Conservation (phyloP, 164 flowering plant genomes). For the Paratinospora sagittata region DNA sequence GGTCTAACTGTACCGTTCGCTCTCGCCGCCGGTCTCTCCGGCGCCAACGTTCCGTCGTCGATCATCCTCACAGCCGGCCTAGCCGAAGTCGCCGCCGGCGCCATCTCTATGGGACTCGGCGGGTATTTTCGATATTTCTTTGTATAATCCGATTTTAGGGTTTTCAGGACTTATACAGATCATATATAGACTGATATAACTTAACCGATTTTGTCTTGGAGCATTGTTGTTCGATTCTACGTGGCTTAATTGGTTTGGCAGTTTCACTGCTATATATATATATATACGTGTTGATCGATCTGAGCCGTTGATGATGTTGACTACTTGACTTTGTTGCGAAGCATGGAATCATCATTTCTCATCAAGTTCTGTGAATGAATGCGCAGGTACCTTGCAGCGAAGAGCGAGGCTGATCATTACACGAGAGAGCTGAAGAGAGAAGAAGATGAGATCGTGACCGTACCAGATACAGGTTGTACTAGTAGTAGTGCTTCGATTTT, state of each 20-base stretch:
- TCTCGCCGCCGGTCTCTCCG: constrained; percentile 89
- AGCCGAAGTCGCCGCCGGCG: constrained; percentile 96
- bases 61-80: constrained; percentile 90
- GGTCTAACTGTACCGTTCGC: constrained; percentile 96
- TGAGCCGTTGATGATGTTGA: neutral
- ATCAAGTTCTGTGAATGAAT: neutral
- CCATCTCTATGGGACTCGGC: constrained; percentile 97
- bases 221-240: too few species aligned
- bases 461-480: constrained; percentile 71
- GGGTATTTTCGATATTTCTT: constrained; percentile 37
- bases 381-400: constrained; percentile 79
- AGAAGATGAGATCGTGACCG: constrained; percentile 68
- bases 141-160: too few species aligned
- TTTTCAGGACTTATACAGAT: too few species aligned
- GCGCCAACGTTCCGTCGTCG: constrained; percentile 70
- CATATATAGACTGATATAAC: too few species aligned
- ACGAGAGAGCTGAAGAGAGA: constrained; percentile 70
- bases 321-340: neutral
- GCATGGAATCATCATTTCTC: neutral
- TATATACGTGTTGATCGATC: neutral
- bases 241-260: too few species aligned
- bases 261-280: too few species aligned
- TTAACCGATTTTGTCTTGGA: too few species aligned
- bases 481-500: neutral
- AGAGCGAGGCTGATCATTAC: constrained; percentile 94